phyloP scores from a whole-genome alignment of 768 basidiomycete genomes.

The Tylopilus sp. region DNA sequence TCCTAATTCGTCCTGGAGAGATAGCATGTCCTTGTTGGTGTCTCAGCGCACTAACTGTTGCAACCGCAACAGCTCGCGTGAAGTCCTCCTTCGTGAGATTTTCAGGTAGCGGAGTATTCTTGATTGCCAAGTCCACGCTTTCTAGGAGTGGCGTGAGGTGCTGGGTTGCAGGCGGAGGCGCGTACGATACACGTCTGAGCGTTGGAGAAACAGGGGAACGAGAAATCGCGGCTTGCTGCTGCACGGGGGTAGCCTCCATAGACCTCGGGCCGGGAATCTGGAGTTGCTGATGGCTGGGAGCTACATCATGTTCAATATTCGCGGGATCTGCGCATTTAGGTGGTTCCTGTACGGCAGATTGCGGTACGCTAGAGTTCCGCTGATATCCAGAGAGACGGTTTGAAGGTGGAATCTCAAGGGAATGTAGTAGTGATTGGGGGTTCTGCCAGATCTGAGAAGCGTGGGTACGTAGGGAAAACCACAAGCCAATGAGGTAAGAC shows the following conservation, averaged over 20 bases:
- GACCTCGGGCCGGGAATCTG: slow-evolving; percentile 37
- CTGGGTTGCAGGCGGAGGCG: slow-evolving; percentile 34
- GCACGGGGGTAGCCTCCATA: slow-evolving; percentile 17
- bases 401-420: slow-evolving; percentile 51
- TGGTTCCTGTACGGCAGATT: slow-evolving; percentile 17
- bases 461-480: slow-evolving; percentile 98
- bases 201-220: slow-evolving; percentile 41
- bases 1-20: slow-evolving; percentile 45
- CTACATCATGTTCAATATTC: slow-evolving; percentile 28
- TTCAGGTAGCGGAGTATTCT: slow-evolving; percentile 53
- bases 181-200: slow-evolving; percentile 56
- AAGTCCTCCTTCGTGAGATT: slow-evolving; percentile 84
- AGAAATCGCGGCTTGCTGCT: slow-evolving; percentile 14
- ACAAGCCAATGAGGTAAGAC: slow-evolving; percentile 96
- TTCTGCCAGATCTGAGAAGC: slow-evolving; percentile 99
- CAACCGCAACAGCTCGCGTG: slow-evolving; percentile 89
- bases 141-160: slow-evolving; percentile 66
- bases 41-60: slow-evolving; percentile 85
- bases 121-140: slow-evolving; percentile 75
- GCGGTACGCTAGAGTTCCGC: slow-evolving; percentile 33
- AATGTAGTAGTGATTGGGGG: slow-evolving; percentile 77
- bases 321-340: slow-evolving; percentile 46
- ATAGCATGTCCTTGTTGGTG: slow-evolving; percentile 65
- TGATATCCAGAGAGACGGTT: slow-evolving; percentile 66
- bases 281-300: slow-evolving; percentile 39